phyloP scores from a whole-genome alignment of 306 rosid species.

The Ochetophila trinervis region DNA sequence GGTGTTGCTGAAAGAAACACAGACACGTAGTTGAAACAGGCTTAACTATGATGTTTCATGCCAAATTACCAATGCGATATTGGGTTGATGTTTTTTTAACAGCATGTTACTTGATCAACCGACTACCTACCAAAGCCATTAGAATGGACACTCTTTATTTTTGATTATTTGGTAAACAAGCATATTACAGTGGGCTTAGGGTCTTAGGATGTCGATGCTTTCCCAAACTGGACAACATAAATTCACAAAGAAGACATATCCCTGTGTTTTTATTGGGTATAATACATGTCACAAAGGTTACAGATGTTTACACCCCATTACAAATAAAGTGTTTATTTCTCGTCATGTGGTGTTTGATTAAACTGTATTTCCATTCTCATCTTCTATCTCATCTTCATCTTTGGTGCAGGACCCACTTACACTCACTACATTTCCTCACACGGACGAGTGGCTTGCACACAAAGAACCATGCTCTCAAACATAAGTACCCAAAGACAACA shows the following conservation, averaged over 20 bases:
- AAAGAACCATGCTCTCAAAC: too few relatives aligned
- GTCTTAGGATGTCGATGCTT: neutral
- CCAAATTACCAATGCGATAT: neutral
- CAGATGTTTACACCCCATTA: neutral
- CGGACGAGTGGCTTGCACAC: too few relatives aligned
- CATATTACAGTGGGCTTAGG: neutral
- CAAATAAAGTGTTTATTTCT: neutral
- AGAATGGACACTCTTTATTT: neutral
- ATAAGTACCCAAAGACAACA: too few relatives aligned
- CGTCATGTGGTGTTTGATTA: neutral
- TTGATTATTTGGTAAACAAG: neutral
- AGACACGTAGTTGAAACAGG: neutral
- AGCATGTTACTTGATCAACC: neutral
- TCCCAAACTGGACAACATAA: neutral
- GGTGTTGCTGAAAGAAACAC: neutral
- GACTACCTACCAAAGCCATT: neutral
- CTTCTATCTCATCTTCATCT: neutral
- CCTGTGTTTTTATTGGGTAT: slow-evolving; percentile 1
- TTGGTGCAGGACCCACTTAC: neutral
- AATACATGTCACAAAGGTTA: neutral
- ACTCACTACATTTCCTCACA: too few relatives aligned
- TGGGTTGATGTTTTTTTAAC: neutral
- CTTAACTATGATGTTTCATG: neutral
- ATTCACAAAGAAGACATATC: neutral
- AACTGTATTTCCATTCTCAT: neutral